A percentile compares a stretch with the other conserved stretches of the same genome.
These are phyloP conservation scores for Cyanodermella asteris DNA, from an alignment of 2,329 filamentous ascomycete genomes.

Conservation along the genomic window DNA sequence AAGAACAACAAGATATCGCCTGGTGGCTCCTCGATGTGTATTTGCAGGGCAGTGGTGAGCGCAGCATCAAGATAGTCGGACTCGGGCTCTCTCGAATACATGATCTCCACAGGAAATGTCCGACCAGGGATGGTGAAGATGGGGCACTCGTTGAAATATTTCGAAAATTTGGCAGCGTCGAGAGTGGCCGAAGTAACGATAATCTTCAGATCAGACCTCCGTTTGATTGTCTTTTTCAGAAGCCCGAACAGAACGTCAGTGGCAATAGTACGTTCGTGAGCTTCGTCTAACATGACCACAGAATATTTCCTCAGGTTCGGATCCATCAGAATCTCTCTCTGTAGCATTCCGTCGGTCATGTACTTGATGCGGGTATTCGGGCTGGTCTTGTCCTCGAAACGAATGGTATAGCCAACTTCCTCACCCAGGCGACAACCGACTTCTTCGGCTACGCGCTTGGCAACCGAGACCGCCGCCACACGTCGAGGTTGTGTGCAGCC, in stretches of 20 bases:
- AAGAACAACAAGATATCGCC: slow-evolving; percentile 95
- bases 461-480: slow-evolving; percentile 93
- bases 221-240: slow-evolving; percentile 77
- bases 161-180: slow-evolving; percentile 91
- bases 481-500: slow-evolving; percentile 93
- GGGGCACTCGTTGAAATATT: slow-evolving; percentile 87
- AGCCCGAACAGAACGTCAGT: slow-evolving; percentile 90
- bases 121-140: slow-evolving; percentile 93
- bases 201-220: slow-evolving; percentile 69
- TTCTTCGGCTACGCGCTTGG: slow-evolving; percentile 89
- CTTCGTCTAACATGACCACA: slow-evolving; percentile 94
- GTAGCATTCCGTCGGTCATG: slow-evolving; percentile 97
- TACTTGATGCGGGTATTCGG: slow-evolving; percentile 89
- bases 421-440: slow-evolving; percentile 77
- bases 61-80: slow-evolving; percentile 88
- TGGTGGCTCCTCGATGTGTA: slow-evolving; percentile 75
- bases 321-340: slow-evolving; percentile 84
- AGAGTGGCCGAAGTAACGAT: slow-evolving; percentile 94
- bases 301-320: slow-evolving; percentile 76
- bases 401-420: slow-evolving; percentile 91
- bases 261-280: slow-evolving; percentile 88
- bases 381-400: slow-evolving; percentile 86
- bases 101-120: slow-evolving; percentile 85
- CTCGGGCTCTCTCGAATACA: slow-evolving; percentile 88
- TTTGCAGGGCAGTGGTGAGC: slow-evolving; percentile 94